Percentiles rank a stretch among this genome's conserved stretches.
These are phyloP conservation scores for Epichloe hybrida DNA, from an alignment of 2,329 filamentous ascomycete genomes.

Conservation along the genomic window DNA sequence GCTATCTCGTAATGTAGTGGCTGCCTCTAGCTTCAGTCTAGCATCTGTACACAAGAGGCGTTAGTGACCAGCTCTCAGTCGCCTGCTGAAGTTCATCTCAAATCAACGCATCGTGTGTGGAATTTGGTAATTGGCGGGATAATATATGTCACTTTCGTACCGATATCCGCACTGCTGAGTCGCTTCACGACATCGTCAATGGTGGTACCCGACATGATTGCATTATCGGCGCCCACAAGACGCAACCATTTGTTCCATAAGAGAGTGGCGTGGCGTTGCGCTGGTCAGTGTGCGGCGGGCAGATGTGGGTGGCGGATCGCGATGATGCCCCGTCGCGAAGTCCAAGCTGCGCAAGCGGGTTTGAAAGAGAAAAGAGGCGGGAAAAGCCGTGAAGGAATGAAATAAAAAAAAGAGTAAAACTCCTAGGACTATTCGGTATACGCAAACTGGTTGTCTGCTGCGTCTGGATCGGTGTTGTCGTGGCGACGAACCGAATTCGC, in stretches of 20 bases:
- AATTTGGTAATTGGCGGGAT: neutral
- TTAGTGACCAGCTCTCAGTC: neutral
- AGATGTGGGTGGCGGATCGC: slow-evolving; percentile 8
- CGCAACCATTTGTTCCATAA: slow-evolving; percentile 22
- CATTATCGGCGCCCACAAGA: slow-evolving; percentile 30
- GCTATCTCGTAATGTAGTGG: slow-evolving; percentile 76
- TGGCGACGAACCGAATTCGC: slow-evolving; percentile 1
- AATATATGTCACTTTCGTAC: slow-evolving; percentile 20
- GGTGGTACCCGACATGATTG: slow-evolving; percentile 45
- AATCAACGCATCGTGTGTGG: neutral
- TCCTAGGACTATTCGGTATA: neutral
- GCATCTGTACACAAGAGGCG: slow-evolving; percentile 43
- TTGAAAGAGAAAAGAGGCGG: neutral
- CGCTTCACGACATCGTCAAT: slow-evolving; percentile 52
- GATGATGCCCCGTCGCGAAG: slow-evolving; percentile 8
- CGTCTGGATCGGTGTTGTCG: neutral
- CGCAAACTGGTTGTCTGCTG: slow-evolving; percentile 2
- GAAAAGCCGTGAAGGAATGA: neutral
- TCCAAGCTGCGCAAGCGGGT: slow-evolving; percentile 5
- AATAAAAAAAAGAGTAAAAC: neutral
- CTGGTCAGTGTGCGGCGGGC: slow-evolving; percentile 6
- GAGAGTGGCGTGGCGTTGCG: slow-evolving; percentile 13
- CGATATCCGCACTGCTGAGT: slow-evolving; percentile 41
- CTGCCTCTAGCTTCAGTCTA: slow-evolving; percentile 68
- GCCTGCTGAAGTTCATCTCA: neutral